A percentile compares a stretch with the other conserved stretches of the same genome.
phyloP scores from a whole-genome alignment of 1,284 basidiomycete species.

The Rhodotorula sp. region DNA sequence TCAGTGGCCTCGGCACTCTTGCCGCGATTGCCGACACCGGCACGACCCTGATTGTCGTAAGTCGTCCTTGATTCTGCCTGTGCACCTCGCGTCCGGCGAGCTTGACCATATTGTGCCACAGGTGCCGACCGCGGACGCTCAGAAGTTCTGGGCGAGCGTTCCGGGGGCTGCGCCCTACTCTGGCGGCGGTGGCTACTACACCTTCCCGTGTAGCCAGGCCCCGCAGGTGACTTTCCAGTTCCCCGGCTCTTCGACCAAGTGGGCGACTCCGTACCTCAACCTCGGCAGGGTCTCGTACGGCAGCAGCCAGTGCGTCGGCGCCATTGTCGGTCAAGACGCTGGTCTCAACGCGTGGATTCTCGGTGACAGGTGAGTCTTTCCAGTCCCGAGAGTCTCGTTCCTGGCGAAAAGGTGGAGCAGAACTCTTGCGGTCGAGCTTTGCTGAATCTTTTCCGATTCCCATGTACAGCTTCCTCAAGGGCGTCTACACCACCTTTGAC shows the following conservation, averaged over 20 bases:
- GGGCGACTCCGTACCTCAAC: slow-evolving; percentile 36
- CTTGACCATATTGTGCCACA: slow-evolving; percentile 31
- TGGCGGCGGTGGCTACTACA: slow-evolving; percentile 45
- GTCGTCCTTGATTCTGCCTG: no score
- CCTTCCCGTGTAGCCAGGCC: slow-evolving; percentile 46
- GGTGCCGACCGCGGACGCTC: slow-evolving; percentile 49
- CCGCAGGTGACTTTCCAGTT: slow-evolving; percentile 48
- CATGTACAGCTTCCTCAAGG: slow-evolving; percentile 40
- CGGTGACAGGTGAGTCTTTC: slow-evolving; percentile 45
- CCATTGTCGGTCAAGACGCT: slow-evolving; percentile 46
- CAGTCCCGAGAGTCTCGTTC: no score
- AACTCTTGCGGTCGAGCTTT: no score
- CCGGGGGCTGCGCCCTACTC: slow-evolving; percentile 51
- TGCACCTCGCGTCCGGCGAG: background rate
- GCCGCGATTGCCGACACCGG: slow-evolving; percentile 59
- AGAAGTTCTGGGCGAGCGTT: slow-evolving; percentile 54
- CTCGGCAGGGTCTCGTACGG: slow-evolving; percentile 35
- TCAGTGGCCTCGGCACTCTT: slow-evolving; percentile 39
- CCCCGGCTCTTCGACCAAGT: slow-evolving; percentile 42
- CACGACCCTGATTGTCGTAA: slow-evolving; percentile 48
- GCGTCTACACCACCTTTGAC: slow-evolving; percentile 50
- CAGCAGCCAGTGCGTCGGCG: slow-evolving; percentile 39
- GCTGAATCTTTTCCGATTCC: no score
- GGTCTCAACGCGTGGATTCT: slow-evolving; percentile 50
- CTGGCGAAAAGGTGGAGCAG: no score